phyloP scores from a whole-genome alignment of 192 early-diverging fungal species.

The Coemansia sp. region DNA sequence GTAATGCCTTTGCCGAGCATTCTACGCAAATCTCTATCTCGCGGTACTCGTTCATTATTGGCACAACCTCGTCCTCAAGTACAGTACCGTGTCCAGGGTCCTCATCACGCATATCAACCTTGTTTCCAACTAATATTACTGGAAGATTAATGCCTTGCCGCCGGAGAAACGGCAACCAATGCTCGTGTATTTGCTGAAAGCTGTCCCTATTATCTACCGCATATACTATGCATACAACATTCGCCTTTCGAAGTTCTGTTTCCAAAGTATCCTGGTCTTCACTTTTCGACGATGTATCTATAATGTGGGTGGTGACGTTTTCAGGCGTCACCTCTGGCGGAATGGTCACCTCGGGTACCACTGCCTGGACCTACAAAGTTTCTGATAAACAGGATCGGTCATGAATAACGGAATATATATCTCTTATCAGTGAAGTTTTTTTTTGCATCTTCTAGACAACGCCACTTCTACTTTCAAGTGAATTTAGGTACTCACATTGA shows the following conservation, averaged over 20 bases:
- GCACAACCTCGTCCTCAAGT: conserved; percentile 91
- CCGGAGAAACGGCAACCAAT: conserved; percentile 94
- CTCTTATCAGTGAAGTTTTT: too few species aligned
- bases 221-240: conserved; percentile 98
- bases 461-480: too few species aligned
- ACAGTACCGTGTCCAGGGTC: conserved; percentile 77
- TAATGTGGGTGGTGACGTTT: conserved; percentile 95
- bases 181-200: conserved; percentile 78
- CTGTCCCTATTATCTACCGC: conserved; percentile 82
- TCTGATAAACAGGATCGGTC: too few species aligned
- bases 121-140: conserved; percentile 71
- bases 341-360: conserved; percentile 99
- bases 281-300: conserved; percentile 86
- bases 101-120: conserved; percentile 58
- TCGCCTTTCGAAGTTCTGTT: conserved; percentile 92
- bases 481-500: conserved; percentile 64
- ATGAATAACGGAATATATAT: too few species aligned
- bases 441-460: too few species aligned
- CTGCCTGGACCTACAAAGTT: conserved; percentile 67
- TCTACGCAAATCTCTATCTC: conserved; percentile 99
- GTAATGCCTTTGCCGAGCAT: conserved; percentile 91
- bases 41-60: conserved; percentile 99
- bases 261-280: conserved; percentile 89
- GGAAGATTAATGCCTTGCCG: conserved; percentile 92
- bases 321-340: conserved; percentile 97